A percentile compares a stretch with the other conserved stretches of the same genome.
phyloP scores from a whole-genome alignment of 257 asterid species.

The Avicennia marina region DNA sequence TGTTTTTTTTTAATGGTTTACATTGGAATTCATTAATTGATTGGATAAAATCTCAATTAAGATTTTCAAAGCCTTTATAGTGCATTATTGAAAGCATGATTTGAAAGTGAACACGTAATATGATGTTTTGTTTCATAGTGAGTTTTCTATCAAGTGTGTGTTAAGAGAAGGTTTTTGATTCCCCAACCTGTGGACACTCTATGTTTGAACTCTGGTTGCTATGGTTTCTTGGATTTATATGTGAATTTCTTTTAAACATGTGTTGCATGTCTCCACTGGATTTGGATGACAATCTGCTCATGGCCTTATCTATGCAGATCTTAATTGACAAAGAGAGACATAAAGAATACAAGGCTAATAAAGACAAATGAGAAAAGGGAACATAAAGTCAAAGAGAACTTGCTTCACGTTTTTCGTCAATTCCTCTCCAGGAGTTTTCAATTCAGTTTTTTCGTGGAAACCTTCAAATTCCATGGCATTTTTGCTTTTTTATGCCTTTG shows the following conservation, averaged over 20 bases:
- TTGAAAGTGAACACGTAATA: background rate
- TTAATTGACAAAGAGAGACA: constrained; percentile 56
- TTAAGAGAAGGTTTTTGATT: background rate
- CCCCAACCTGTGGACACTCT: background rate
- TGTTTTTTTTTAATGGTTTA: background rate
- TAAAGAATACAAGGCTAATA: constrained; percentile 57
- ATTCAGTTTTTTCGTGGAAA: constrained; percentile 43
- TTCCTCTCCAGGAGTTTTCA: constrained; percentile 49
- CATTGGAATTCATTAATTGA: background rate
- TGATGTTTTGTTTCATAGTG: background rate
- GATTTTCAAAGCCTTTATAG: background rate
- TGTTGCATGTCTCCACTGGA: constrained; percentile 29
- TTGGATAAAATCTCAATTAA: background rate
- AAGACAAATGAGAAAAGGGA: constrained; percentile 66
- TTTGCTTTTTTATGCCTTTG: constrained; percentile 25
- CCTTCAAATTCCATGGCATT: constrained; percentile 29
- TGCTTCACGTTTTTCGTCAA: constrained; percentile 26
- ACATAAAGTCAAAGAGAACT: constrained; percentile 34
- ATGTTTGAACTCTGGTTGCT: constrained; percentile 12
- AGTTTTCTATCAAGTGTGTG: background rate
- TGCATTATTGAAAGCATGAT: background rate
- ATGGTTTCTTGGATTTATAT: background rate
- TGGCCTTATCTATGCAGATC: constrained; percentile 65
- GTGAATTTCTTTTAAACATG: background rate
- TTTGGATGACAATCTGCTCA: constrained; percentile 39